These are phyloP conservation scores for Saturnispora gosingensis DNA, from an alignment of 805 yeast genomes.

Conservation along the genomic window DNA sequence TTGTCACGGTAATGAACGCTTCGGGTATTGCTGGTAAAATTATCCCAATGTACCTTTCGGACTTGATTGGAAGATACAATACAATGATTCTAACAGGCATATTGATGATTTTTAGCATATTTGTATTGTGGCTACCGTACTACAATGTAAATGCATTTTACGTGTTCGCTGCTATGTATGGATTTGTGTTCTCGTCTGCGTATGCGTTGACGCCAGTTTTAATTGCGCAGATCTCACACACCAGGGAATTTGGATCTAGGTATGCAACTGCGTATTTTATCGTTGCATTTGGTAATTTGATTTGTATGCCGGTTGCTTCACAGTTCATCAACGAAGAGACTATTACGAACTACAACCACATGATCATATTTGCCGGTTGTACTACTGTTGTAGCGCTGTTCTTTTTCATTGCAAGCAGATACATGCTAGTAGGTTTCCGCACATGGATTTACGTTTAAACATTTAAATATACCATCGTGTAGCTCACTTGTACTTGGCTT, in stretches of 20 bases:
- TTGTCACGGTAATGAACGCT: slow-evolving; percentile 40
- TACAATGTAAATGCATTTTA: slow-evolving; percentile 33
- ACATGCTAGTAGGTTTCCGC: slow-evolving; percentile 13
- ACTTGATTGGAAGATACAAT: slow-evolving; percentile 43
- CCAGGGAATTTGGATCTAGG: slow-evolving; percentile 54
- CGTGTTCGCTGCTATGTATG: slow-evolving; percentile 39
- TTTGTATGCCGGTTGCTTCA: slow-evolving; percentile 42
- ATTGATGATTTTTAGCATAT: slow-evolving; percentile 38
- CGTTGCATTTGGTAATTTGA: slow-evolving; percentile 41
- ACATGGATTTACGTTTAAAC: slow-evolving; percentile 24
- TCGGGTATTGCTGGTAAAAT: slow-evolving; percentile 33
- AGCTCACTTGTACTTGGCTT: not conserved
- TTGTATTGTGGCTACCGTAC: slow-evolving; percentile 56
- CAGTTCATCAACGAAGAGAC: slow-evolving; percentile 30
- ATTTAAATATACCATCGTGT: not conserved
- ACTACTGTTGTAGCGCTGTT: slow-evolving; percentile 17
- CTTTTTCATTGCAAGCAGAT: slow-evolving; percentile 5
- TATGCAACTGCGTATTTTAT: slow-evolving; percentile 61
- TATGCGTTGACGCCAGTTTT: slow-evolving; percentile 57
- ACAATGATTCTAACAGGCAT: slow-evolving; percentile 38
- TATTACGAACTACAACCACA: slow-evolving; percentile 16
- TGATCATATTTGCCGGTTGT: slow-evolving; percentile 23
- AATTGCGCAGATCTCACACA: slow-evolving; percentile 46
- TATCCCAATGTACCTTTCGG: slow-evolving; percentile 25
- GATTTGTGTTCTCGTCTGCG: slow-evolving; percentile 49